Base-by-base conservation (phyloP, 1,284 basidiomycete species). In the Moniliella sp. region DNA sequence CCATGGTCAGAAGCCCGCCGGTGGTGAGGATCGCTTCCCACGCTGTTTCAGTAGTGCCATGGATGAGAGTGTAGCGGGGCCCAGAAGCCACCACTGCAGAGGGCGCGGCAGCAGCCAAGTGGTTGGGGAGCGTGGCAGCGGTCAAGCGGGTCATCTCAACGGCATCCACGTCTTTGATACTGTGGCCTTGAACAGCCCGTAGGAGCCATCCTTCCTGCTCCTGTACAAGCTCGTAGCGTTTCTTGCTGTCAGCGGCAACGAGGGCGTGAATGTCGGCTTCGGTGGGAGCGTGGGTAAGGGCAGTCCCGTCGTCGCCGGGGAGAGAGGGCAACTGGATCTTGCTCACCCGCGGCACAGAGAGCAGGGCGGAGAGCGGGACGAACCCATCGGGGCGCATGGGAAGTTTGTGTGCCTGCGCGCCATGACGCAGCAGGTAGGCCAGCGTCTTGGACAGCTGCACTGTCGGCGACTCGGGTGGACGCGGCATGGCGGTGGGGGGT, bases 171-270 rank as follows among this genome's bases (percentile, higher is more conserved):
- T 74, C 69, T 21, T 38, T 42, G 25, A 86, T 65, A 2, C 82
- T 79, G 63, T 94, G 88, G 0, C 88, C 91, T 62, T 94, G 88
- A 40, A 81, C 82, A 0, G 88, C 88, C 29, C 82, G 69, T 45
- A 93, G 84, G 18, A 14, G 48, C 28, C 21, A 35, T 33, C 14
- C 18, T 31, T 33, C 16, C 23, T 28, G 18, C 12, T 25, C 32
- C 26, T 31, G 29, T 9, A 15, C 27, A 16, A 19, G 16, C 30
- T 55, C 48, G 25, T 23, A 28, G 29, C 10, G 16, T 29, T 14
- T 16, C 15, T 29, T 55, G 49, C 33, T 1, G 5, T 30, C 11
- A 40, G 33, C 18, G 12, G 11, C 11, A 11, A 9, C 12, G 9
- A 5, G 7, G 8, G 31, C 17, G 12, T 4, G 17, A 27, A 16